Evolutionary conservation across 179 eudicot species (phyloP), one percentile per base, ranked within the genome.

Genomic region (Nepenthes alata): DNA sequence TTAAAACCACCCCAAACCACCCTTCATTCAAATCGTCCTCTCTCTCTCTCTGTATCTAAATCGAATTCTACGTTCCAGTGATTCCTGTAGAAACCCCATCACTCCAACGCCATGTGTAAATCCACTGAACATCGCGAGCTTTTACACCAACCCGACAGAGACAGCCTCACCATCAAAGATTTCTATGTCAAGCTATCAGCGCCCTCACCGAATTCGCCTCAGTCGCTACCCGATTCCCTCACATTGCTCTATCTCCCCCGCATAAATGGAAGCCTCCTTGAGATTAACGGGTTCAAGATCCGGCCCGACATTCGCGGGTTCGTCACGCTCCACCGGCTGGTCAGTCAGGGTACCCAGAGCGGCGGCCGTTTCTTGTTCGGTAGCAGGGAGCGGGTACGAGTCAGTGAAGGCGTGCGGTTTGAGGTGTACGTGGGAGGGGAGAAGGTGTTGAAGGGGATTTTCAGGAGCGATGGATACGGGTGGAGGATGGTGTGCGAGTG

Each of bases 401-500:
- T 68, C 1, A 60, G 81, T 61, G 74, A 78, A 50, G 84, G 84
- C 9, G 69, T 47, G 35, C 63, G 72, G 37, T 84, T 81, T 56
- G 86, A 76, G 70, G 77, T 84, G 0, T 79, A 72, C 68, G 35
- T 66, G 11, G 69, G 74, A n/a, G 82, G 79, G 1, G 75, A 73
- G 41, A 81, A 61, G 74, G 53, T 78, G 49, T 14, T 83, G 53
- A 80, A 64, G 56, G 89, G 88, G 4, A 38, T 61, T 25, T 76
- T 81, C 64, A 62, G 76, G 70, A 74, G 63, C 15, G n/a, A 53
- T 50, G 63, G 13, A 0, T 58, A 69, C 0, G 64, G 53, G 54
- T 84, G 90, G 90, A 72, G 48, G 60, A 48, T 85, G 81, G 85
- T 76, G 12, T 77, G 86, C 37, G 63, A 61, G 64, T 75, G 77